Evolutionary conservation across 2,329 filamentous ascomycete genomes (phyloP), one percentile per base, ranked within the genome.

Genomic region (Teratosphaeria nubilosa): DNA sequence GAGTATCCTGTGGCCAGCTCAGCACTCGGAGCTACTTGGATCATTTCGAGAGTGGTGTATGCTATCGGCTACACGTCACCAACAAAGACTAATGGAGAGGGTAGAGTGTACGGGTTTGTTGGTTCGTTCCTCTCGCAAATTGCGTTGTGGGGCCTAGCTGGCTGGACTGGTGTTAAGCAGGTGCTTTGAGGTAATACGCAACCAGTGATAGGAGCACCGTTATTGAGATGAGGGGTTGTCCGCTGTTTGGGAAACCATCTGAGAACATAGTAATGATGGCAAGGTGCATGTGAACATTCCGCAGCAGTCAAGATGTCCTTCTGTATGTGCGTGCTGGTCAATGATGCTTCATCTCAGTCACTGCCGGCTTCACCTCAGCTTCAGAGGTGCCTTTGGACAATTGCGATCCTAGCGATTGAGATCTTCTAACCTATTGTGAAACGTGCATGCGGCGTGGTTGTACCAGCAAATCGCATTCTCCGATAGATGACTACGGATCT

Each of bases 1-100:
- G 73, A 73, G 60, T 83, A 78, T 68, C 83, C 83, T 0, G 65
- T 74, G 30, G 69, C 76, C 3, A 72, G 77, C 2, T 72, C 78
- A 0, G 71, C 69, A 3, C 60, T 82, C 53, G 80, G 80, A 9
- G 69, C 70, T 0, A 67, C 70, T 1, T 86, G 82, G 82, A 72
- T 77, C 9, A 66, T 80, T 5, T 74, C 72, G 63, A 70, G 81
- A 20, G 60, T 73, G 0, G 56, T 82, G 22, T 86, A 79, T 64
- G 74, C 73, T 25, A 24, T 66, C 9, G 77, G 77, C 51, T 80
- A 80, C 66, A 77, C 76, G 22, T 69, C 68, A 59, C 65, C 62
- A 32, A 63, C 68, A 56, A 70, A 67, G 63, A 63, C 72, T 62
- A 68, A 72, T 13, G 77, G 77, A 2, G 75, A 73, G 69, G 77